A percentile compares a stretch with the other conserved stretches of the same genome.
phyloP scores from a whole-genome alignment of 2,329 filamentous ascomycete species.

The Colletotrichum tanaceti region DNA sequence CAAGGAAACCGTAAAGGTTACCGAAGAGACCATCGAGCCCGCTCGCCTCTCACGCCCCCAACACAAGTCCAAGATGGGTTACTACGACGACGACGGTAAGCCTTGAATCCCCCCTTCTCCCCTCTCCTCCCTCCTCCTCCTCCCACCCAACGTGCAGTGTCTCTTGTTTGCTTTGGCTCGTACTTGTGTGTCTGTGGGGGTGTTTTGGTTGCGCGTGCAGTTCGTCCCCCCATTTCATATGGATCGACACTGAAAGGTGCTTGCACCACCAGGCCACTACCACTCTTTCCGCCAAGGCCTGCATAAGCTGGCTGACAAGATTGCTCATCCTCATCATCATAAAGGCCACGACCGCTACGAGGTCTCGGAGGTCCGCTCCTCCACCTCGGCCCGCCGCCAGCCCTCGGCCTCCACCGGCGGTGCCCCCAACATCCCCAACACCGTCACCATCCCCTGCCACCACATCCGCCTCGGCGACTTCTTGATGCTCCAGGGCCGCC shows the following conservation, averaged over 20 bases:
- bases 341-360: constrained; percentile 57
- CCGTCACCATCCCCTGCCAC: constrained; percentile 98
- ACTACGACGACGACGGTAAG: constrained; percentile 73
- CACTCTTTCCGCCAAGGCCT: constrained; percentile 68
- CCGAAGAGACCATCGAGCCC: constrained; percentile 74
- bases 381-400: constrained; percentile 48
- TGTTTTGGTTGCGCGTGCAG: constrained; percentile 38
- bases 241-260: constrained; percentile 37
- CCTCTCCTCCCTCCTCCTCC: no score
- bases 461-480: constrained; percentile 99
- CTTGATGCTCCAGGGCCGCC: constrained; percentile 97
- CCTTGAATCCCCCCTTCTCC: constrained; percentile 31
- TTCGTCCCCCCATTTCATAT: constrained; percentile 32
- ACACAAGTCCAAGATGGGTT: constrained; percentile 70
- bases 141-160: constrained; percentile 11
- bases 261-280: constrained; percentile 61
- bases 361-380: constrained; percentile 57
- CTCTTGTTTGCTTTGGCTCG: constrained; percentile 35
- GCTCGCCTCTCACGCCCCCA: constrained; percentile 56
- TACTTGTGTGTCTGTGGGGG: neutral
- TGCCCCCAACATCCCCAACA: constrained; percentile 71
- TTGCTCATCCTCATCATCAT: constrained; percentile 59
- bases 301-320: constrained; percentile 68
- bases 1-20: constrained; percentile 69
- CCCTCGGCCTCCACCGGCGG: constrained; percentile 49